Evolutionary conservation across 2,329 filamentous ascomycete species (phyloP).

Genomic region (Ramularia endophylla): DNA sequence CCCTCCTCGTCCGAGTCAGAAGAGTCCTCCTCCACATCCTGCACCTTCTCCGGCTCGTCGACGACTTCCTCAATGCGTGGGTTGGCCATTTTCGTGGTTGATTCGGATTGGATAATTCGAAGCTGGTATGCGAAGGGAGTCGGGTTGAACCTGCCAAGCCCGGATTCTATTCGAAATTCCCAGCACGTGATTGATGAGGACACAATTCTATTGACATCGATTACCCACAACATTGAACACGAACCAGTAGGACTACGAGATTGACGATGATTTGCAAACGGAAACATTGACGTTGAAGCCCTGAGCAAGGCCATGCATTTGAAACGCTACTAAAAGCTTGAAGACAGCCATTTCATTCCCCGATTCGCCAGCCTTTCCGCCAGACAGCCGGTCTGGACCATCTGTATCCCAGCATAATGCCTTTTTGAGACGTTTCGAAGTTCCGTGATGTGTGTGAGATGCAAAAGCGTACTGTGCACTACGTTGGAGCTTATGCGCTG

Average conservation of each 20-base stretch:
- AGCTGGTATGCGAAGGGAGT: not conserved
- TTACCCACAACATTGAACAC: no score
- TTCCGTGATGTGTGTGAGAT: slow-evolving; percentile 15
- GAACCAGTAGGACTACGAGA: no score
- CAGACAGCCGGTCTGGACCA: slow-evolving; percentile 9
- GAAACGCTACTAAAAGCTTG: slow-evolving; percentile 22
- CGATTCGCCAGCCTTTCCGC: slow-evolving; percentile 18
- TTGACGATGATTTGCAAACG: no score
- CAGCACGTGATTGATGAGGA: no score
- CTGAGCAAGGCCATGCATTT: slow-evolving; percentile 17
- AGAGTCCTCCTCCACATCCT: slow-evolving; percentile 64
- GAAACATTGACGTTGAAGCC: slow-evolving; percentile 6
- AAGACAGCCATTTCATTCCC: slow-evolving; percentile 19
- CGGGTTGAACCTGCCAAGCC: not conserved
- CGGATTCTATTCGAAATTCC: not conserved
- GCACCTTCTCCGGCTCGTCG: slow-evolving; percentile 65
- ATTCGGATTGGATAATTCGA: slow-evolving; percentile 7
- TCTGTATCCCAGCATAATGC: slow-evolving; percentile 9
- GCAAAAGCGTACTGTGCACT: slow-evolving; percentile 5
- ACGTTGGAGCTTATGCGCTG: slow-evolving; percentile 39
- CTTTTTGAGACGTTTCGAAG: slow-evolving; percentile 10
- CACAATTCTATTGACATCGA: no score
- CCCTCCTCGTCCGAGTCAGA: slow-evolving; percentile 65
- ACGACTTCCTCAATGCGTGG: slow-evolving; percentile 96
- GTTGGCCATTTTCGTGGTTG: slow-evolving; percentile 75